Conservation (phyloP, 176 grass and related monocot genomes). For the Bromus sterilis region DNA sequence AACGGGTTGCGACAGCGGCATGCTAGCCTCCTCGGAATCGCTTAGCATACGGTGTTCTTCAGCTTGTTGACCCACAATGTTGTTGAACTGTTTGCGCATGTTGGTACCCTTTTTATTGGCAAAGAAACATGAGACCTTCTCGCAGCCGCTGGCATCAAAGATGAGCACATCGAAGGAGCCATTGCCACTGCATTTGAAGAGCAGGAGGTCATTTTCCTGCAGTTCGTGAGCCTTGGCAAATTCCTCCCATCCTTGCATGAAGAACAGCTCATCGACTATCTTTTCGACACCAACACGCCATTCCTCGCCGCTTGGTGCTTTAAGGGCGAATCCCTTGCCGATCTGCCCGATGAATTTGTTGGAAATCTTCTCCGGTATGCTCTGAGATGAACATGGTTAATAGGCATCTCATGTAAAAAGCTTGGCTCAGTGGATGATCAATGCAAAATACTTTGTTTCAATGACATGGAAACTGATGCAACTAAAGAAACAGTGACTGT, state of each 20-base stretch:
- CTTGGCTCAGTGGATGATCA: neutral
- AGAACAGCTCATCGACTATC: constrained; percentile 10
- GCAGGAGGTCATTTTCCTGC: constrained; percentile 30
- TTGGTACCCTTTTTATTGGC: neutral
- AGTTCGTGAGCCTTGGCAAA: constrained; percentile 48
- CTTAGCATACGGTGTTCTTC: neutral
- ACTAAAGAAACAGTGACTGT: neutral
- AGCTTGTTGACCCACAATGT: neutral
- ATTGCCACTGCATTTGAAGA: constrained; percentile 30
- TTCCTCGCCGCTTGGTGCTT: constrained; percentile 10
- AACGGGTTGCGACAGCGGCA: neutral
- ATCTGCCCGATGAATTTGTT: constrained; percentile 11
- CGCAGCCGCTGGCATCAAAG: constrained; percentile 30
- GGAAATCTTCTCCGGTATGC: constrained; percentile 32
- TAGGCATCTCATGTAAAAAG: neutral
- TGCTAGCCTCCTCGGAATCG: neutral
- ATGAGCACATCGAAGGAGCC: constrained; percentile 47
- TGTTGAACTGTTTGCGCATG: neutral
- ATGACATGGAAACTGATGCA: neutral
- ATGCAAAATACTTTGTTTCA: neutral
- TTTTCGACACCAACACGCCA: constrained; percentile 21
- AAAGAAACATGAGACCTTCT: constrained; percentile 28
- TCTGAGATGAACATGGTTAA: constrained; percentile 10
- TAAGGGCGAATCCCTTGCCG: constrained; percentile 9
- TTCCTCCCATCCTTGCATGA: constrained; percentile 33